phyloP scores from a whole-genome alignment of 163 green algal species.

The Volvox carteri region DNA sequence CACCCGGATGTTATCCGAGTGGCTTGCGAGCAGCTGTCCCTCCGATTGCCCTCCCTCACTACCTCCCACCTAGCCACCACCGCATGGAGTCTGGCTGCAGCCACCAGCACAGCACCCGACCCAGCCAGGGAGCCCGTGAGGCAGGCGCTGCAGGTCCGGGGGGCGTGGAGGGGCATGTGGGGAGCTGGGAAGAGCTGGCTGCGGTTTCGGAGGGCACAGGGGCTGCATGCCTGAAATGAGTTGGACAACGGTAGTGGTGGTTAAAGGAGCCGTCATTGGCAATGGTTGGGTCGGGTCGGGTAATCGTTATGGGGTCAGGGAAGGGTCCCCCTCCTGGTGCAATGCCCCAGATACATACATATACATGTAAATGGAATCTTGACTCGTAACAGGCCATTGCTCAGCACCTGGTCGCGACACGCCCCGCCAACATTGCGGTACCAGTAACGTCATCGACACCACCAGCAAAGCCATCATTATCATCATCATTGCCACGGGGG shows the following conservation, averaged over 20 bases:
- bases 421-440: not conserved
- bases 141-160: slow-evolving; percentile 5
- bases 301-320: no score
- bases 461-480: no score
- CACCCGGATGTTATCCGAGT: slow-evolving; percentile 6
- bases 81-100: slow-evolving; percentile 41
- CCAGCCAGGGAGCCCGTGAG: slow-evolving; percentile 5
- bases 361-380: no score
- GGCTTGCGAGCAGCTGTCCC: slow-evolving; percentile 38
- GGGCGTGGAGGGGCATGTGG: no score
- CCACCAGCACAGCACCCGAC: not conserved
- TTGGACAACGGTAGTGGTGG: no score
- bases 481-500: not conserved
- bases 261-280: no score
- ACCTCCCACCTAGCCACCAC: slow-evolving; percentile 1
- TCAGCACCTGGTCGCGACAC: not conserved
- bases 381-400: slow-evolving; percentile 30
- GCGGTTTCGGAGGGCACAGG: no score
- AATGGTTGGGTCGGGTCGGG: no score
- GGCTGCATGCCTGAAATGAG: no score
- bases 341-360: no score
- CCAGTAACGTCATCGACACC: not conserved
- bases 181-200: no score
- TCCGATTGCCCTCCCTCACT: not conserved
- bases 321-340: no score